phyloP scores from a whole-genome alignment of 2,329 filamentous ascomycete species.

The Paracorniculantispora psalliotae region DNA sequence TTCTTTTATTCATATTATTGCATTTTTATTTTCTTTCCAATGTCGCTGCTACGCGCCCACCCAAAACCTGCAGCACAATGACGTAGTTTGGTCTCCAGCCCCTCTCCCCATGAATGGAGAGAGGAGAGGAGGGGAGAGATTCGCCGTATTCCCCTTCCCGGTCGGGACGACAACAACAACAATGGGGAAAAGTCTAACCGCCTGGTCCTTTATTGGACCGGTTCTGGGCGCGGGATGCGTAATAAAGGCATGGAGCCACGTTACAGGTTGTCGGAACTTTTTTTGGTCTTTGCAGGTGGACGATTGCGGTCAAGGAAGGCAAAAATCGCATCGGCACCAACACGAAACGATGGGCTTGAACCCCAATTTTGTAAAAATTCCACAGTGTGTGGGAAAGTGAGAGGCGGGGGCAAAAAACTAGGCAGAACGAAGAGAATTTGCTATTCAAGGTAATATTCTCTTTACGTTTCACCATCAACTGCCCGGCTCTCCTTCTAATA shows the following conservation, averaged over 20 bases:
- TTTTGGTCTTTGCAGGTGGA: neutral
- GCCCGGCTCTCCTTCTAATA: no score
- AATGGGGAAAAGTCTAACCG: neutral
- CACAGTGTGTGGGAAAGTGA: neutral
- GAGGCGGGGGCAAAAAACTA: neutral
- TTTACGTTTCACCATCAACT: neutral
- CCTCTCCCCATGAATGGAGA: neutral
- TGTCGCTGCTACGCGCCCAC: slow-evolving; percentile 5
- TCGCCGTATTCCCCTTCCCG: neutral
- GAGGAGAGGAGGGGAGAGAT: no score
- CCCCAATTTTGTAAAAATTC: no score
- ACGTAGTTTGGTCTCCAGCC: neutral
- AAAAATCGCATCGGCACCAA: neutral
- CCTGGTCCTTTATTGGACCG: neutral
- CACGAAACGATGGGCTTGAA: neutral
- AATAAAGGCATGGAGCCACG: neutral
- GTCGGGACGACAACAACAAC: neutral
- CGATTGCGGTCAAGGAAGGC: neutral
- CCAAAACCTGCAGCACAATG: neutral
- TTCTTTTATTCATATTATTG: neutral
- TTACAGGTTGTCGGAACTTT: neutral
- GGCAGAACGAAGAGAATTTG: neutral
- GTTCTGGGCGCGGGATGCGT: neutral
- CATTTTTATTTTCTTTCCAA: neutral
- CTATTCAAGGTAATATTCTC: neutral